Evolutionary conservation across 1,284 basidiomycete species (phyloP), one percentile per base, ranked within the genome.

Genomic region (Tylopilus sp.): DNA sequence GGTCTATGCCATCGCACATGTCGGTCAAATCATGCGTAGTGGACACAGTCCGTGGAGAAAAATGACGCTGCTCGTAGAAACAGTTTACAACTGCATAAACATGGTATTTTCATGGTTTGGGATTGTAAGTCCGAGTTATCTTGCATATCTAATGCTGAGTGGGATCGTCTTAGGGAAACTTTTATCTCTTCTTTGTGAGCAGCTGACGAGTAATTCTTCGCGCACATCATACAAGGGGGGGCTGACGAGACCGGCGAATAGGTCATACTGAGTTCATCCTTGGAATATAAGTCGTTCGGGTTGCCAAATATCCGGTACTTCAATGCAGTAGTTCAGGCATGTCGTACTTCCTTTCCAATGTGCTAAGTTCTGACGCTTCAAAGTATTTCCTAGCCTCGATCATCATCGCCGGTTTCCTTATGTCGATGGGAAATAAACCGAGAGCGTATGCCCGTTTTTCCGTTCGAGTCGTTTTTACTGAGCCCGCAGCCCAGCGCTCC

Each of bases 341-440:
- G 37, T 12, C 29, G 21, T 13, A 21, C 34, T 44, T 6, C 31
- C 39, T 34, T 33, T 40, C 30, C 43, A 42, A 44, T 30, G 18
- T 36, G 15, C 41, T 42, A 26, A 12, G 16, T 53, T 42, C 45
- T 58, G 21, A 48, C 46, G 36, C 49, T 19, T 51, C 48, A 29
- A 68, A 97, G 85, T 97, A 94, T 66, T 71, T 86, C 28, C 88
- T 97, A 75, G 80, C 86, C 3, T 90, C 89, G 2, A 80, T 92
- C 31, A 78, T 97, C 15, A 78, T 95, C 15, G 86, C 89, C 0
- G 90, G 86, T 59, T 97, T 99, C 75, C 76, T 98, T 16, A 90
- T 99, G 66, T 90, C 92, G 0, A 95, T 99, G 89, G 96, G 97
- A 5, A 99, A 98, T 67, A 86, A 93, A 54, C 96, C 96, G 1